These are phyloP conservation scores for Geotrichum ghanense DNA, from an alignment of 805 yeast species.

Conservation along the genomic window DNA sequence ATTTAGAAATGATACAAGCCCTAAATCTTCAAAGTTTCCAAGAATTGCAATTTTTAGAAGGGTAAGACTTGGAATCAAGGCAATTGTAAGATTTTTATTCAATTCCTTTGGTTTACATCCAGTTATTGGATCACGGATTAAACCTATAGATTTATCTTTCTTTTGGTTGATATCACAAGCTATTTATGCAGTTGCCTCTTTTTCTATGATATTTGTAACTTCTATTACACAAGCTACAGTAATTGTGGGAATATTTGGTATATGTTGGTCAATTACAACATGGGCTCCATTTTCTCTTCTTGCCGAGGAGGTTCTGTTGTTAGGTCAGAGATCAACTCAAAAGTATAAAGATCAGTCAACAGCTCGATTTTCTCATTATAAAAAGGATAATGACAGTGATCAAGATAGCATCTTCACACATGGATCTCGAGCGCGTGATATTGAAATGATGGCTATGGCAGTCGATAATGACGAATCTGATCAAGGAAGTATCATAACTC, in stretches of 20 bases:
- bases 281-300: constrained; percentile 62
- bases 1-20: neutral
- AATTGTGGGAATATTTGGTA: constrained; percentile 43
- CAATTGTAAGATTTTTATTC: neutral
- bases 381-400: neutral
- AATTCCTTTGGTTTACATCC: neutral
- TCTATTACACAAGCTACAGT: constrained; percentile 35
- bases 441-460: neutral
- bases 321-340: constrained; percentile 6
- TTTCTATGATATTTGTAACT: constrained; percentile 34
- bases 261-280: constrained; percentile 56
- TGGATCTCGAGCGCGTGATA: neutral
- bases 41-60: neutral
- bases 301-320: constrained; percentile 32
- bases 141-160: constrained; percentile 12
- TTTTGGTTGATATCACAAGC: constrained; percentile 44
- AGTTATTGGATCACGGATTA: neutral
- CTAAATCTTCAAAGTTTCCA: neutral
- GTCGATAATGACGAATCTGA: neutral
- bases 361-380: neutral
- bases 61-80: neutral
- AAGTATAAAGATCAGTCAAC: neutral
- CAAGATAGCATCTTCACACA: neutral
- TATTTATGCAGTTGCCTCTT: constrained; percentile 39
- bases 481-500: neutral